A percentile compares a stretch with the other conserved stretches of the same genome.
phyloP scores from a whole-genome alignment of 2,329 filamentous ascomycete genomes.

The Ophiosphaerella herpotricha region DNA sequence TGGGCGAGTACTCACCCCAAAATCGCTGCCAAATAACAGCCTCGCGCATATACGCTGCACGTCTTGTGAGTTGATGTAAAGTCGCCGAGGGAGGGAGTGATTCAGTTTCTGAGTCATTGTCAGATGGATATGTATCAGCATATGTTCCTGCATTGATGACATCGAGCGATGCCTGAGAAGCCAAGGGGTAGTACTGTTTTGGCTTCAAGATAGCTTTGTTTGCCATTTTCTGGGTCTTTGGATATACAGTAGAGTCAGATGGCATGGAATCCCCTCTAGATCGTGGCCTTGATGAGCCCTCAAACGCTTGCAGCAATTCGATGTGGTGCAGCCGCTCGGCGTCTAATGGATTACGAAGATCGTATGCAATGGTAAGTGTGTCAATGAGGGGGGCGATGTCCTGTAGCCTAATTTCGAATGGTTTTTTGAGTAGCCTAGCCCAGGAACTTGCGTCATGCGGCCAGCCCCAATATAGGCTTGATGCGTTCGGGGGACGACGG shows the following conservation, averaged over 20 bases:
- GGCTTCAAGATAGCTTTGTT: background rate
- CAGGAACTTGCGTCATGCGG: slow-evolving; percentile 17
- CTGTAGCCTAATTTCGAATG: slow-evolving; percentile 19
- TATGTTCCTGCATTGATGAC: slow-evolving; percentile 9
- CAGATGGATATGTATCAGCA: background rate
- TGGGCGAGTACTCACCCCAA: slow-evolving; percentile 23
- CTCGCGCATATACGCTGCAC: slow-evolving; percentile 26
- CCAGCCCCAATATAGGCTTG: slow-evolving; percentile 34
- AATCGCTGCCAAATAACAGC: slow-evolving; percentile 32
- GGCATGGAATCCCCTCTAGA: background rate
- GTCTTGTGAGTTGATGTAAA: slow-evolving; percentile 9
- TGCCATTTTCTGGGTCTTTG: slow-evolving; percentile 12
- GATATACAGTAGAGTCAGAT: no score
- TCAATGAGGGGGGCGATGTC: slow-evolving; percentile 21
- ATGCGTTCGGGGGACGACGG: slow-evolving; percentile 12
- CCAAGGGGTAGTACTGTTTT: background rate
- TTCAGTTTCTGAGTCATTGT: background rate
- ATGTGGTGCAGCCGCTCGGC: slow-evolving; percentile 14
- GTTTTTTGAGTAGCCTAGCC: slow-evolving; percentile 11
- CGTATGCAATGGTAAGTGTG: slow-evolving; percentile 29
- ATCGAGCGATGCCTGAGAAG: background rate
- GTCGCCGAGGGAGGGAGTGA: background rate
- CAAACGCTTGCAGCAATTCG: slow-evolving; percentile 4
- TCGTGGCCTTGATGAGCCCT: background rate
- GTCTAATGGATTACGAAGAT: slow-evolving; percentile 28